Base-by-base conservation (phyloP, 768 basidiomycete genomes). In the Tulasnella calospora region DNA sequence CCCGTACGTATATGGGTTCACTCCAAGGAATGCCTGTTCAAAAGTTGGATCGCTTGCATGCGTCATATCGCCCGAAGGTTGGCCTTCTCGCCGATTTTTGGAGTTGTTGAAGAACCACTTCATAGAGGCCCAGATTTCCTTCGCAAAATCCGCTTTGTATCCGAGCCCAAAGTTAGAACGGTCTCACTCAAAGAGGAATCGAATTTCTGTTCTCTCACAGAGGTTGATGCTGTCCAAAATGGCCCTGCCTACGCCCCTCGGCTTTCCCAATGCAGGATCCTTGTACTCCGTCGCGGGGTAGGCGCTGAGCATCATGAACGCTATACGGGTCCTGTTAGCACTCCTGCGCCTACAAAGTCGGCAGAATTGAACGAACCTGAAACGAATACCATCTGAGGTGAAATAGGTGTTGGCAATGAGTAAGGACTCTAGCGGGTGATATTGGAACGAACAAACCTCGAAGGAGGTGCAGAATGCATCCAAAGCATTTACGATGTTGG, bases 401-500 rank as follows among this genome's bases (percentile, higher is more conserved):
- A 23, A 7, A 33, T 35, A 17, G 35, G 30, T 19, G 30, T 67
- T 17, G 44, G 71, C 0, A 35, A 23, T 72, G 3, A 72, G 71
- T 9, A 3, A 41, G 36, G 70, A 5, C 23, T 35, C 21, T 19
- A 27, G 33, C 70, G 23, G 27, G 27, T 8, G 36, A 8, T 33
- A 35, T 7, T 35, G 38, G 15, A 9, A 27, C 38, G 69, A 73
- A 79, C 83, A 76, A 80, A 93, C 94, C 89, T 97, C 95, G 72
- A 96, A 89, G 80, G 92, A 93, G 40, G 90, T 94, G 23, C 92
- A 86, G 3, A 98, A 87, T 0, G 95, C 94, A 80, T 90, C 92
- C 41, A 96, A 84, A 0, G 95, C 95, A 79, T 97, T 88, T 0
- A 94, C 89, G 73, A 97, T 90, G 82, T 97, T 97, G 4, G 91